phyloP scores from a whole-genome alignment of 805 yeast genomes.

The Candida odintsovae region DNA sequence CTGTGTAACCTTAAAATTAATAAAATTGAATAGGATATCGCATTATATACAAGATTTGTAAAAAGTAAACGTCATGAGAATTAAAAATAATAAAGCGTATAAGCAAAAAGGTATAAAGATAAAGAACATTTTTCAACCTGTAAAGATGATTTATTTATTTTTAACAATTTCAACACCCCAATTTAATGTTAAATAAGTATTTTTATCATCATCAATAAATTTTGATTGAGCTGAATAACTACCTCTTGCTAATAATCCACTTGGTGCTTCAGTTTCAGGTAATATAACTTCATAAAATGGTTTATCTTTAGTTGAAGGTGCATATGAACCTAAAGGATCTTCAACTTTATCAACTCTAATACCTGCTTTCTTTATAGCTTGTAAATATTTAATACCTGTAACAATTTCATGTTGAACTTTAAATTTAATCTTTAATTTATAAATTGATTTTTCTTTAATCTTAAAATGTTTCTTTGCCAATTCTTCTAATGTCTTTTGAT shows the following conservation, averaged over 20 bases:
- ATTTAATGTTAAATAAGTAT: slow-evolving; percentile 63
- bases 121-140: too few species aligned
- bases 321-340: slow-evolving; percentile 86
- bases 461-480: slow-evolving; percentile 61
- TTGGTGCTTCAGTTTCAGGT: slow-evolving; percentile 81
- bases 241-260: slow-evolving; percentile 86
- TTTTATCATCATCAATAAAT: slow-evolving; percentile 83
- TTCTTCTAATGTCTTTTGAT: slow-evolving; percentile 48
- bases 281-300: slow-evolving; percentile 65
- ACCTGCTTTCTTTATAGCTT: slow-evolving; percentile 80
- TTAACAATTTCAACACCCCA: slow-evolving; percentile 86
- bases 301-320: slow-evolving; percentile 78
- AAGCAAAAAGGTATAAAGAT: too few species aligned
- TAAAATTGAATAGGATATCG: neutral
- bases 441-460: slow-evolving; percentile 73
- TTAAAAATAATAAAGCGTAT: neutral
- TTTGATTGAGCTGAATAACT: slow-evolving; percentile 74
- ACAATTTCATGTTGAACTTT: slow-evolving; percentile 86
- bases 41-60: neutral
- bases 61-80: neutral
- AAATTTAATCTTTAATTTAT: slow-evolving; percentile 68
- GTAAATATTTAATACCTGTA: slow-evolving; percentile 84
- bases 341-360: slow-evolving; percentile 81
- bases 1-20: neutral
- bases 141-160: slow-evolving; percentile 29